phyloP scores from a whole-genome alignment of 371 early-diverging fungal species.

The Blastocladiella emersonii region DNA sequence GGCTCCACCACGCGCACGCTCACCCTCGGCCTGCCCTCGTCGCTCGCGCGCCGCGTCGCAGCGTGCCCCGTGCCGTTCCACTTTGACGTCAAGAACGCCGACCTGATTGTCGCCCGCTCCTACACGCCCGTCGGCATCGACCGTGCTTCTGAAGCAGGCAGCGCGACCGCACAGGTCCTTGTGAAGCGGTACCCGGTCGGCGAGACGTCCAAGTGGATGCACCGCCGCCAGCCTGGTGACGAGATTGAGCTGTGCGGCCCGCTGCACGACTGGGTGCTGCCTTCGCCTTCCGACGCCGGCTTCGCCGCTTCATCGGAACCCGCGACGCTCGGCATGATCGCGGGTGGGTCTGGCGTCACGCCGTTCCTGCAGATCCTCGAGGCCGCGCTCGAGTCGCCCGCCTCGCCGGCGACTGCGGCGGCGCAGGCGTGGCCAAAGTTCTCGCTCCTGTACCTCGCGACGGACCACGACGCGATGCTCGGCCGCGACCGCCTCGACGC shows the following conservation, averaged over 20 bases:
- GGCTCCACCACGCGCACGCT: no score
- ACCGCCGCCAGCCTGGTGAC: not conserved
- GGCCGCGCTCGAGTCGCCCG: not conserved
- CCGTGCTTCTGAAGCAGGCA: not conserved
- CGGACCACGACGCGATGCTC: not conserved
- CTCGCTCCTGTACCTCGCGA: not conserved
- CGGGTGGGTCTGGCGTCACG: not conserved
- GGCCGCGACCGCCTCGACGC: not conserved
- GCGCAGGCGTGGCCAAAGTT: not conserved
- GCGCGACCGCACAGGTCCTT: not conserved
- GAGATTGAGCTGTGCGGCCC: constrained; percentile 1
- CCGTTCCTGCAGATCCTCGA: not conserved
- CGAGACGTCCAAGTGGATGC: constrained; percentile 5
- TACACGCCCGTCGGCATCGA: constrained; percentile 1
- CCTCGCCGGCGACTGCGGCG: not conserved
- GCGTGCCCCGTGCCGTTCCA: not conserved
- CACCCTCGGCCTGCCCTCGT: no score
- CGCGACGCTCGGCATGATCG: not conserved
- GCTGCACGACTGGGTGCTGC: not conserved
- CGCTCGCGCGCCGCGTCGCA: no score
- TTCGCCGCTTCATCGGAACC: not conserved
- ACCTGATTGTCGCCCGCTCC: not conserved
- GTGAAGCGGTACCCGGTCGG: constrained; percentile 1
- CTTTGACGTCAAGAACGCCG: constrained; percentile 1
- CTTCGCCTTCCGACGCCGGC: not conserved